These are phyloP conservation scores for Diaporthe eres DNA, from an alignment of 2,329 filamentous ascomycete genomes.

Conservation along the genomic window DNA sequence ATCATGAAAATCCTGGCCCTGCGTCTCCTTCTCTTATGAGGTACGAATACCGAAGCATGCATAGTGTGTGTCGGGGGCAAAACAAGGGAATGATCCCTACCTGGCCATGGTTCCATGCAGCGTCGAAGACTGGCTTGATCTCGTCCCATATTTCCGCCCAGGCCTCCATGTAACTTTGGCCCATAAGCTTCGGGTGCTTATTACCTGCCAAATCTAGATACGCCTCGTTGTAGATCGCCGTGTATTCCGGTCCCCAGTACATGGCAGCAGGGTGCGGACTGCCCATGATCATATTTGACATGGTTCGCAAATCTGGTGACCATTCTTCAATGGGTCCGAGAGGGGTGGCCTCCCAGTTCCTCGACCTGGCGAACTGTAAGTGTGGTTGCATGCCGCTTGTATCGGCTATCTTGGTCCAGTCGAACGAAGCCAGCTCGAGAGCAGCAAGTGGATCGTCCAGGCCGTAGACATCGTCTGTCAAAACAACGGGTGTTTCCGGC, in stretches of 20 bases:
- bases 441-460: slow-evolving; percentile 39
- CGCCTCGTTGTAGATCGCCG: slow-evolving; percentile 80
- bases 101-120: slow-evolving; percentile 74
- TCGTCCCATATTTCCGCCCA: slow-evolving; percentile 84
- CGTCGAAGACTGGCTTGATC: slow-evolving; percentile 77
- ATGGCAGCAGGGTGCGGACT: slow-evolving; percentile 81
- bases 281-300: slow-evolving; percentile 87
- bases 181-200: slow-evolving; percentile 83
- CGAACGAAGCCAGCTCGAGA: slow-evolving; percentile 71
- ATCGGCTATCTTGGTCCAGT: slow-evolving; percentile 80
- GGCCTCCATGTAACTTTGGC: slow-evolving; percentile 75
- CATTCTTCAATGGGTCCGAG: slow-evolving; percentile 83
- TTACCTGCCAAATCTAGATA: slow-evolving; percentile 74
- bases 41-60: no score
- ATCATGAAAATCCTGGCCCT: no score
- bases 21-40: not conserved
- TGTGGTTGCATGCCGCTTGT: slow-evolving; percentile 71
- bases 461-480: slow-evolving; percentile 11
- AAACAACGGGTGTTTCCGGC: slow-evolving; percentile 43
- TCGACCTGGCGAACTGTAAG: slow-evolving; percentile 78
- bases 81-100: not conserved
- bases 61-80: no score
- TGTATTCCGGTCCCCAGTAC: slow-evolving; percentile 79
- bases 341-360: slow-evolving; percentile 81
- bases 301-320: slow-evolving; percentile 78